A percentile compares a stretch with the other conserved stretches of the same genome.
Conservation (phyloP, 2,329 filamentous ascomycete genomes). For the Fusarium circinatum region DNA sequence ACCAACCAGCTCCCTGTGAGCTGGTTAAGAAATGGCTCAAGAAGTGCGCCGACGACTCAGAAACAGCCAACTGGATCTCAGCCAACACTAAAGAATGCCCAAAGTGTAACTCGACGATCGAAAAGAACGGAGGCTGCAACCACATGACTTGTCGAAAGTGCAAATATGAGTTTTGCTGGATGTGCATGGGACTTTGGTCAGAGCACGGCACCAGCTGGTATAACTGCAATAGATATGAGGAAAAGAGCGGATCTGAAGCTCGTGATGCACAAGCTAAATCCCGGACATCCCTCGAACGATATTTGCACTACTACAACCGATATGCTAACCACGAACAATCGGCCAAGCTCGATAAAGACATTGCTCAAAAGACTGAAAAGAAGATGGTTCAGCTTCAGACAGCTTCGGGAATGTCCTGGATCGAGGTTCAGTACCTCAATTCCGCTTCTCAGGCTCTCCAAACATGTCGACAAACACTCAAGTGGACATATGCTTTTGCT, state of each 20-base stretch:
- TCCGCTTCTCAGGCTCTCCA: constrained; percentile 93
- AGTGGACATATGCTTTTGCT: constrained; percentile 99
- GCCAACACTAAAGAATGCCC: constrained; percentile 99
- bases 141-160: constrained; percentile 98
- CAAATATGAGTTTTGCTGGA: constrained; percentile 98
- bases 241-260: constrained; percentile 92
- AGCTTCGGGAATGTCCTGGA: constrained; percentile 96
- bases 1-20: constrained; percentile 91
- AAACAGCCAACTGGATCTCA: constrained; percentile 99
- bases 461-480: constrained; percentile 96
- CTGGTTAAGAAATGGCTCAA: constrained; percentile 96
- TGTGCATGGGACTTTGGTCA: constrained; percentile 99
- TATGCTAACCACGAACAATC: constrained; percentile 99
- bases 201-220: constrained; percentile 99
- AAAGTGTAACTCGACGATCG: constrained; percentile 94
- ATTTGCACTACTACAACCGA: constrained; percentile 98
- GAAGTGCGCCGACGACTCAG: constrained; percentile 97
- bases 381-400: constrained; percentile 98
- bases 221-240: constrained; percentile 97
- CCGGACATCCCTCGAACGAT: constrained; percentile 90
- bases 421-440: constrained; percentile 97
- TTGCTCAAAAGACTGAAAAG: constrained; percentile 95
- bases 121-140: constrained; percentile 98
- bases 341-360: constrained; percentile 94
- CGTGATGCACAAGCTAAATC: constrained; percentile 92